These are phyloP conservation scores for Ceratobasidium sp. DNA, from an alignment of 1,284 basidiomycete species.

Conservation along the genomic window DNA sequence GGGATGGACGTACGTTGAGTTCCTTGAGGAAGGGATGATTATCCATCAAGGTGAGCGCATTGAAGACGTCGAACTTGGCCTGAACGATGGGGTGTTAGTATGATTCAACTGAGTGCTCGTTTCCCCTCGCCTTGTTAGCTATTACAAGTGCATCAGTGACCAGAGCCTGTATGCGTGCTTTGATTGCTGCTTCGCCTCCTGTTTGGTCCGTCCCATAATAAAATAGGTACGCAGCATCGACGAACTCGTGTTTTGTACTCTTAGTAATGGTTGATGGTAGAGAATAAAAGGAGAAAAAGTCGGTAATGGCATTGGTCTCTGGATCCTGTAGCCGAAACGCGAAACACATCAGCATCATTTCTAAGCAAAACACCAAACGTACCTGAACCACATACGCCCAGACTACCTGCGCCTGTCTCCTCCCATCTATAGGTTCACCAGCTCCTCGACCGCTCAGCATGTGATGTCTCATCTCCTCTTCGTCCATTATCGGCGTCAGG, in stretches of 20 bases:
- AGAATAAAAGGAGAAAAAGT: slow-evolving; percentile 97
- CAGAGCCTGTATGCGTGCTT: slow-evolving; percentile 76
- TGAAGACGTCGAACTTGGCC: slow-evolving; percentile 94
- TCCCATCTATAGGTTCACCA: slow-evolving; percentile 63
- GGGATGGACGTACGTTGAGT: slow-evolving; percentile 63
- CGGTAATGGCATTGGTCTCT: slow-evolving; percentile 84
- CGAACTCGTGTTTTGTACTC: slow-evolving; percentile 67
- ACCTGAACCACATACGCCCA: slow-evolving; percentile 99
- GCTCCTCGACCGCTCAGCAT: slow-evolving; percentile 86
- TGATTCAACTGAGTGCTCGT: slow-evolving; percentile 32
- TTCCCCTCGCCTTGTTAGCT: slow-evolving; percentile 64
- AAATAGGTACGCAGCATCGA: slow-evolving; percentile 93
- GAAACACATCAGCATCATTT: slow-evolving; percentile 21
- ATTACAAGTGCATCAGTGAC: slow-evolving; percentile 82
- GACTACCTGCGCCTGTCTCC: slow-evolving; percentile 83
- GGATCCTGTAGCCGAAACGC: slow-evolving; percentile 69
- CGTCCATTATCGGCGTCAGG: slow-evolving; percentile 79
- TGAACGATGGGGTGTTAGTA: slow-evolving; percentile 51
- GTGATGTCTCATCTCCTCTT: slow-evolving; percentile 88
- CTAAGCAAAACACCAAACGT: slow-evolving; percentile 49
- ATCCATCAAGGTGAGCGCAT: slow-evolving; percentile 95
- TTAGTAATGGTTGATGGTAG: slow-evolving; percentile 91
- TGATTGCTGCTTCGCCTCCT: slow-evolving; percentile 71
- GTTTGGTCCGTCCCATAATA: slow-evolving; percentile 83
- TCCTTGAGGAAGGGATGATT: slow-evolving; percentile 86